phyloP scores from a whole-genome alignment of 805 yeast species.

The Hanseniaspora vineae region DNA sequence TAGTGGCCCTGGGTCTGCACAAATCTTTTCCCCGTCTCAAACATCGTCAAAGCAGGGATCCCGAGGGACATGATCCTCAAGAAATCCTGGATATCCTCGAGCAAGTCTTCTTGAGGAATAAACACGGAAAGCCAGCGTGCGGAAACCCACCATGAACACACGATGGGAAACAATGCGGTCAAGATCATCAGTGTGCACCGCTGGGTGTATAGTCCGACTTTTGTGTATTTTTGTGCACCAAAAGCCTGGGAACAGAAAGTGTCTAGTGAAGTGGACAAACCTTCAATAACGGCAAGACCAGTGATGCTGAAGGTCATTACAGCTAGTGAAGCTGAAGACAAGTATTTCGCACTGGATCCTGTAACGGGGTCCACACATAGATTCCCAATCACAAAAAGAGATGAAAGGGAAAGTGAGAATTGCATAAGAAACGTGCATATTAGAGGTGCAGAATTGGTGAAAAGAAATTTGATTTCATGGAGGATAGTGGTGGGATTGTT shows the following conservation, averaged over 20 bases:
- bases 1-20: constrained; percentile 69
- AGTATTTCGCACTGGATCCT: constrained; percentile 41
- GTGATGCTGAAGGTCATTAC: constrained; percentile 64
- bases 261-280: constrained; percentile 62
- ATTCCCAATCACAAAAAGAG: constrained; percentile 67
- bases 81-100: constrained; percentile 43
- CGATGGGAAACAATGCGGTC: constrained; percentile 34
- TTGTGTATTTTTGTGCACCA: constrained; percentile 48
- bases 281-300: constrained; percentile 54
- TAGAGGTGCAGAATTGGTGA: constrained; percentile 25
- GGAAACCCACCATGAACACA: constrained; percentile 49
- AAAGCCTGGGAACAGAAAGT: constrained; percentile 67
- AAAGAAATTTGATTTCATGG: constrained; percentile 1
- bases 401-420: constrained; percentile 61
- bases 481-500: background rate
- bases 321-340: constrained; percentile 64
- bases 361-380: constrained; percentile 15
- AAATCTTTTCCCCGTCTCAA: constrained; percentile 67
- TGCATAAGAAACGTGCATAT: constrained; percentile 54
- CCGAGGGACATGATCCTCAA: constrained; percentile 45
- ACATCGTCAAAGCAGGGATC: constrained; percentile 56
- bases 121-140: constrained; percentile 30
- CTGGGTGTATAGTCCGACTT: constrained; percentile 56
- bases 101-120: constrained; percentile 41
- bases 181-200: constrained; percentile 45